Evolutionary conservation across 768 basidiomycete species (phyloP).

Genomic region (Termitomyces sp.): DNA sequence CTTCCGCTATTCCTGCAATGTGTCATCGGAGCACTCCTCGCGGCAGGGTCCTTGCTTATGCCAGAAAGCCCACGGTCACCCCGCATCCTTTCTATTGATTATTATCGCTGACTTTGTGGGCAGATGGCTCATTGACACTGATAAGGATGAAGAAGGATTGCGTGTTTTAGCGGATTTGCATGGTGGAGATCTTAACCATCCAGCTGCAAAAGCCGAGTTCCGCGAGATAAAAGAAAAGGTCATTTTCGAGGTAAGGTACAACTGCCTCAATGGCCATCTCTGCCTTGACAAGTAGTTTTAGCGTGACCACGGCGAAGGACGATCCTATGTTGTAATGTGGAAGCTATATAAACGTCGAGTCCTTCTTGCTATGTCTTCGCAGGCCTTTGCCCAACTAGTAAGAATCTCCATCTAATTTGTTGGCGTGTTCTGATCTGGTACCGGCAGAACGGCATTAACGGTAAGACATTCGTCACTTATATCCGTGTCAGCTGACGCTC

Average conservation of each 20-base stretch:
- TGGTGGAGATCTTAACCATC: slow-evolving; percentile 69
- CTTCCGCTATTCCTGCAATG: slow-evolving; percentile 80
- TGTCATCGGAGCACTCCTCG: slow-evolving; percentile 72
- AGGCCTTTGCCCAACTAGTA: slow-evolving; percentile 29
- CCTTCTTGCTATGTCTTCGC: slow-evolving; percentile 92
- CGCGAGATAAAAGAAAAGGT: slow-evolving; percentile 84
- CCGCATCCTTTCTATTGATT: background rate
- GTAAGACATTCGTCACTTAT: slow-evolving; percentile 29
- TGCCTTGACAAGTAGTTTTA: slow-evolving; percentile 20
- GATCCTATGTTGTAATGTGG: slow-evolving; percentile 82
- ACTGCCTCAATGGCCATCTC: background rate
- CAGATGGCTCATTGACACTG: slow-evolving; percentile 87
- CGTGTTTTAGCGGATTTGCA: slow-evolving; percentile 84
- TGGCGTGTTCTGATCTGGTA: background rate
- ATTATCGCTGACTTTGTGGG: background rate
- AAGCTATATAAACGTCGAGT: slow-evolving; percentile 80
- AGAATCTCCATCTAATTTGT: background rate
- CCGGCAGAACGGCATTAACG: slow-evolving; percentile 87
- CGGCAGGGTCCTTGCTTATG: slow-evolving; percentile 68
- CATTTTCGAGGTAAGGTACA: slow-evolving; percentile 49
- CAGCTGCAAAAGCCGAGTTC: slow-evolving; percentile 72
- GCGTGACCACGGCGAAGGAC: slow-evolving; percentile 73
- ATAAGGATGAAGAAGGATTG: slow-evolving; percentile 80
- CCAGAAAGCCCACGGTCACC: slow-evolving; percentile 78
- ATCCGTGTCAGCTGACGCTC: background rate